A percentile compares a stretch with the other conserved stretches of the same genome.
Conservation (phyloP, 441 rosid genomes). For the Oxalis stricta region DNA sequence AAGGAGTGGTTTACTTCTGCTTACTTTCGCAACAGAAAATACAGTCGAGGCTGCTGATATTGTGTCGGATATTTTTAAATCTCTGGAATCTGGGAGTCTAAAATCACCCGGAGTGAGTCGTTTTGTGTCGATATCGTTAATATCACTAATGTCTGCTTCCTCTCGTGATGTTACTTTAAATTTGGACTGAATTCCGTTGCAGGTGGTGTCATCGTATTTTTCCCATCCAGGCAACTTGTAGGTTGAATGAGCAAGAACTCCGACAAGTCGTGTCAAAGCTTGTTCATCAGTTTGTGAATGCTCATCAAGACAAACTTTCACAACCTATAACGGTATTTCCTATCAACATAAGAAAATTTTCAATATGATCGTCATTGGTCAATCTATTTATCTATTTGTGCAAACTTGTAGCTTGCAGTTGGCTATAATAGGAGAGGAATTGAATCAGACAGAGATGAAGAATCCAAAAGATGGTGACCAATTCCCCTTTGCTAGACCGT, state of each 20-base stretch:
- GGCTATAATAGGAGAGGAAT: slow-evolving; percentile 78
- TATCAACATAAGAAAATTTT: too few species aligned
- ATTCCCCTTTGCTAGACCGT: slow-evolving; percentile 50
- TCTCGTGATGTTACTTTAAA: background rate
- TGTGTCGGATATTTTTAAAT: slow-evolving; percentile 35
- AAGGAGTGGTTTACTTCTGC: slow-evolving; percentile 69
- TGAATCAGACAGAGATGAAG: slow-evolving; percentile 43
- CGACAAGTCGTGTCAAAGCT: slow-evolving; percentile 51
- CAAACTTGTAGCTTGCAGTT: slow-evolving; percentile 60
- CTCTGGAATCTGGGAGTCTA: slow-evolving; percentile 41
- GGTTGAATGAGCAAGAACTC: slow-evolving; percentile 59
- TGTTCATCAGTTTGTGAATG: slow-evolving; percentile 43
- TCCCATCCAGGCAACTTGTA: slow-evolving; percentile 84
- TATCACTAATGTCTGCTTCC: too few species aligned
- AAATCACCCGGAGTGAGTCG: slow-evolving; percentile 62
- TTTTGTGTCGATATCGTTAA: too few species aligned
- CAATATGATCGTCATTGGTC: too few species aligned
- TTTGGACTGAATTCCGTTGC: slow-evolving; percentile 14
- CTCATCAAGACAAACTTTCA: slow-evolving; percentile 27
- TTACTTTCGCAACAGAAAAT: slow-evolving; percentile 35
- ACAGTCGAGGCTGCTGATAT: slow-evolving; percentile 25
- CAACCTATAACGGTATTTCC: slow-evolving; percentile 72
- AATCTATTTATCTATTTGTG: background rate
- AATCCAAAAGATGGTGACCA: slow-evolving; percentile 25
- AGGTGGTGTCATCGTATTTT: slow-evolving; percentile 96